Evolutionary conservation across 306 rosid genomes (phyloP), one percentile per base, ranked within the genome.

Genomic region (Mimosa pudica): DNA sequence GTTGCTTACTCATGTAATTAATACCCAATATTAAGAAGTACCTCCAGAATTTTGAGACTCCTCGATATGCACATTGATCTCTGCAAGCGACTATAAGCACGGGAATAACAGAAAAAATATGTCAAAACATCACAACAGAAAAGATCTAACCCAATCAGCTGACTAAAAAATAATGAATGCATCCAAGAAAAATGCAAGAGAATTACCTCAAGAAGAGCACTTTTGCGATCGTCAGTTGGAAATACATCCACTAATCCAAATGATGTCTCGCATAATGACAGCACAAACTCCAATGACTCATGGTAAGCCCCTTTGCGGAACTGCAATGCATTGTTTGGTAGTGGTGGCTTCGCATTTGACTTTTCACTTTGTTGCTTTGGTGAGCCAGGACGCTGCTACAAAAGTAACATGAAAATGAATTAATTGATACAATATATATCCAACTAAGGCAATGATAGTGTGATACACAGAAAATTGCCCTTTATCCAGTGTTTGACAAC

Each of bases 171-270:
- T 70, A 55, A 77, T 83, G 61, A 82, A 79, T 60, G 66, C 57
- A 77, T 75, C 47, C 69, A 85, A 62, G 80, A 57, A 74, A 57
- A 38, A 71, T 79, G 45, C n/a, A 70, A 57, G 32, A 74, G 69
- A 81, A 85, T 76, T 75, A 96, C 99, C 99, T 96, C 99, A 76
- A 83, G 81, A 76, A 96, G 98, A 76, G 98, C 93, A 89, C 89
- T 90, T 80, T 93, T 96, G 80, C 99, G 99, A 88, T 93, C 99
- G 86, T 96, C 98, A 89, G 85, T 71, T 48, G 99, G 98, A 90
- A 91, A 96, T 82, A 96, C 88, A 84, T 96, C 99, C 87, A 96
- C 98, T 86, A 96, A 89, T 49, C 98, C 97, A 85, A 80, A 93
- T 75, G 99, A 96, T 32, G 93, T 96, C 72, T 96, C 99, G 71